Evolutionary conservation across 108 stramenopile species (phyloP), one percentile per base, ranked within the genome.

Genomic region (Cyclotella distinguenda): DNA sequence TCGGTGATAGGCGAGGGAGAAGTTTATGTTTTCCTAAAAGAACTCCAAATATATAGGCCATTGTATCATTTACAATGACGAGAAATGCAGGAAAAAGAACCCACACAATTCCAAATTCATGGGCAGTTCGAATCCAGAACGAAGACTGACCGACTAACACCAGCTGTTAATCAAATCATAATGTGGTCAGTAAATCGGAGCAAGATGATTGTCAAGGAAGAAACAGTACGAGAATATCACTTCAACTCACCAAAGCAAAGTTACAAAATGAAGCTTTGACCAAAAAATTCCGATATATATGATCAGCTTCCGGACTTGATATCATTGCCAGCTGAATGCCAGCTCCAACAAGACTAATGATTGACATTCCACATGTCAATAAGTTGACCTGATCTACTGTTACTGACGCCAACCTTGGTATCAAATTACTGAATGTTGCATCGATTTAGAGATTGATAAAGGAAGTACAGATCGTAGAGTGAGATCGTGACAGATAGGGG

Each of bases 1-100:
- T 94, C n/a, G 96, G 95, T 12, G 90, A 92, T 36, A 94, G 78
- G 32, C 72, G 78, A 18, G 95, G 89, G 39, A 98, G 50, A 11
- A 77, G 83, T 64, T 82, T 82, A 63, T 86, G 89, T 46, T 86
- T 82, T 11, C 93, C 94, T 42, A 89, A 61, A 10, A 80, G 78
- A 13, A 90, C 86, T 28, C 94, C 94, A 66, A 86, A 91, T 21
- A 95, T 75, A 66, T 95, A 95, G 0, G 94, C 94, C 69, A 86
- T 90, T 34, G 82, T 82, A 68, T 95, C 94, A 59, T 95, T 95
- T 44, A 88, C 82, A 46, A 91, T 74, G 22, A 93, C 91, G 11
- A 84, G 60, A 33, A 85, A 69, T n/a, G 84, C 87, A 25, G 95
- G 94, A 39, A 87, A 86, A 50, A 93, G 74, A 35, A 96, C 85